Percentiles rank a stretch among this genome's conserved stretches.
phyloP scores from a whole-genome alignment of 2,329 filamentous ascomycete species.

The Xylariaceae sp. region DNA sequence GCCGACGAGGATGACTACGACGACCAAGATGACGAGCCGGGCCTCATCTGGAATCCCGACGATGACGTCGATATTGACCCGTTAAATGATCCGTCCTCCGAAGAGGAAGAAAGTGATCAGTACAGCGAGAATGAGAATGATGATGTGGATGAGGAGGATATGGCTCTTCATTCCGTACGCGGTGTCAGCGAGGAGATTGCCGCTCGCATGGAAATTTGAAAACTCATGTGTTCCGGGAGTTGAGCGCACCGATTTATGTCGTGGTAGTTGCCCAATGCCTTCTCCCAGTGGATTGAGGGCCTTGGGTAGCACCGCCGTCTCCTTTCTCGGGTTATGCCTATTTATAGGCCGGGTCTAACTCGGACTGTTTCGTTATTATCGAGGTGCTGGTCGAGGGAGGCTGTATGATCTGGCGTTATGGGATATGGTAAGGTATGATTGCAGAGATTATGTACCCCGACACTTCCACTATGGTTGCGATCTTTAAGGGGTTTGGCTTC shows the following conservation, averaged over 20 bases:
- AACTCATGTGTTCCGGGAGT: neutral
- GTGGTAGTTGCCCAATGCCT: neutral
- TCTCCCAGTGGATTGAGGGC: neutral
- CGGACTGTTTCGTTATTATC: neutral
- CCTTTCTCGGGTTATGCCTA: neutral
- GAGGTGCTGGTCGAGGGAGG: neutral
- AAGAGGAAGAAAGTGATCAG: conserved; percentile 44
- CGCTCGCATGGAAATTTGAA: conserved; percentile 56
- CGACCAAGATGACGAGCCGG: conserved; percentile 38
- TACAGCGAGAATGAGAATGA: conserved; percentile 39
- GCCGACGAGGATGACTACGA: conserved; percentile 45
- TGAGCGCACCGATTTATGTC: neutral
- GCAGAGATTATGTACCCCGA: conserved; percentile 9
- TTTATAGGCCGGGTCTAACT: neutral
- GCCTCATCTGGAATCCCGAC: conserved; percentile 49
- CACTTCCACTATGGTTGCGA: conserved; percentile 8
- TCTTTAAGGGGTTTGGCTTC: conserved; percentile 1
- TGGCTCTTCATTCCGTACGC: conserved; percentile 43
- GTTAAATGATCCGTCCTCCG: conserved; percentile 47
- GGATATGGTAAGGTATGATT: conserved; percentile 1
- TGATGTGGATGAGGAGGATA: conserved; percentile 39
- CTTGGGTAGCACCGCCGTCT: neutral
- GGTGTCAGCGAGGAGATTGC: conserved; percentile 60
- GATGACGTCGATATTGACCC: conserved; percentile 53
- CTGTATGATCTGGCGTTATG: conserved; percentile 10